phyloP scores from a whole-genome alignment of 306 rosid genomes.

The Benincasa hispida region DNA sequence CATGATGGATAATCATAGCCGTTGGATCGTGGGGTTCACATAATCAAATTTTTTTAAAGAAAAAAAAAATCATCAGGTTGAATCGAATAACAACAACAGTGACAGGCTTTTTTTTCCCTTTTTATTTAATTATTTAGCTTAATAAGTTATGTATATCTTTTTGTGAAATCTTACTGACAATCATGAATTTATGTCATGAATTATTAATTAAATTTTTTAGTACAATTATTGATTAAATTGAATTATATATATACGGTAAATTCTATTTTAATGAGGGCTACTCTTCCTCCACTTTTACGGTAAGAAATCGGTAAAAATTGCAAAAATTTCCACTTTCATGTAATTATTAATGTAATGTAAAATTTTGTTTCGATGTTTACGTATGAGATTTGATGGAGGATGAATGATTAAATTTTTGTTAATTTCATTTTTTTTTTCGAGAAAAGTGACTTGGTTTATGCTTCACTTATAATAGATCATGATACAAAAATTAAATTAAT shows the following conservation, averaged over 20 bases:
- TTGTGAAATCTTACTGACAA: not conserved
- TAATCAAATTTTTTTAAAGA: not conserved
- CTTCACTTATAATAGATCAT: not conserved
- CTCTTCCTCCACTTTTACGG: not conserved
- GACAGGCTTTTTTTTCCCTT: not conserved
- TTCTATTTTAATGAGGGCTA: not conserved
- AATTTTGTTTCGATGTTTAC: not conserved
- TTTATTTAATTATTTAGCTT: not conserved
- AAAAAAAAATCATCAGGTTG: not conserved
- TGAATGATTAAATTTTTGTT: not conserved
- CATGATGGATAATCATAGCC: conserved; percentile 11
- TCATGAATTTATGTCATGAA: not conserved
- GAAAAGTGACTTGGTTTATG: not conserved
- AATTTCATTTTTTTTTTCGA: not conserved
- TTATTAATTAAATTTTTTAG: not conserved
- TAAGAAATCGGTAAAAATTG: not conserved
- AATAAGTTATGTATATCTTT: not conserved
- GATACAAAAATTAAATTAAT: not conserved
- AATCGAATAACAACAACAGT: not conserved
- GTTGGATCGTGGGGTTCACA: conserved; percentile 1
- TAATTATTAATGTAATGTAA: not conserved
- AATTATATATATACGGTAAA: too few relatives aligned
- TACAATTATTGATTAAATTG: too few relatives aligned
- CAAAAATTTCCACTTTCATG: not conserved
- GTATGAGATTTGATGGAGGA: not conserved